Base-by-base conservation (phyloP, 2,329 filamentous ascomycete species). In the Bipolaris bicolor region DNA sequence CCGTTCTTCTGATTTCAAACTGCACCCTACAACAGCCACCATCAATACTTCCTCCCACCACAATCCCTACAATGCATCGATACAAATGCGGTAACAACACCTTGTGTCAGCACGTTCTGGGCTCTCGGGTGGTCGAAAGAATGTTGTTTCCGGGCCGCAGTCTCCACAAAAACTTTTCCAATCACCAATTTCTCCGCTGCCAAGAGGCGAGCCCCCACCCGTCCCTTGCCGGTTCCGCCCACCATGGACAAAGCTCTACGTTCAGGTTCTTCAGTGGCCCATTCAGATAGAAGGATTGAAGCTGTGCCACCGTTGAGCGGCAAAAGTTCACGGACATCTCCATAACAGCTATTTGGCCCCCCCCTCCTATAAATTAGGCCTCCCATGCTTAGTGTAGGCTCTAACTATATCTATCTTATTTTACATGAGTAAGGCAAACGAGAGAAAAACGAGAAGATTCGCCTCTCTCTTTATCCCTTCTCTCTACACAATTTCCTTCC, bases 161-260 rank as follows among this genome's bases (percentile, higher is more conserved):
- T 24, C 18, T 16, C 18, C 26, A 49, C 18, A 43, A 34, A 22
- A 22, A 16, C 22, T 46, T 43, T 46, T 45, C 64, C 65, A 69
- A 68, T 69, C 61, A 55, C 57, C 57, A 62, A 59, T 69, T 69
- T 68, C 61, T 69, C 65, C 67, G 64, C 40, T 48, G 61, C 63
- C 61, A 62, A 65, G 61, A 16, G 26, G 31, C 20, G 22, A 48
- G 24, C 40, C 50, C 49, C 57, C 49, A 53, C 18, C 40, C 40
- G 59, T 48, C 48, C 51, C 49, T 57, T 63, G 46, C 53, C 58
- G 20, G 61, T 46, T 49, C 47, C 5, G 55, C 46, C 50, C 53
- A 57, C 46, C 43, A 57, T 20, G 49, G 64, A 55, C 57, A 52
- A 58, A 48, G 22, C 40, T 57, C 60, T 53, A 54, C 52, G 48